Evolutionary conservation across 139 green algal genomes (phyloP), one percentile per base, ranked within the genome.

Genomic region (Picochlorum sp.): DNA sequence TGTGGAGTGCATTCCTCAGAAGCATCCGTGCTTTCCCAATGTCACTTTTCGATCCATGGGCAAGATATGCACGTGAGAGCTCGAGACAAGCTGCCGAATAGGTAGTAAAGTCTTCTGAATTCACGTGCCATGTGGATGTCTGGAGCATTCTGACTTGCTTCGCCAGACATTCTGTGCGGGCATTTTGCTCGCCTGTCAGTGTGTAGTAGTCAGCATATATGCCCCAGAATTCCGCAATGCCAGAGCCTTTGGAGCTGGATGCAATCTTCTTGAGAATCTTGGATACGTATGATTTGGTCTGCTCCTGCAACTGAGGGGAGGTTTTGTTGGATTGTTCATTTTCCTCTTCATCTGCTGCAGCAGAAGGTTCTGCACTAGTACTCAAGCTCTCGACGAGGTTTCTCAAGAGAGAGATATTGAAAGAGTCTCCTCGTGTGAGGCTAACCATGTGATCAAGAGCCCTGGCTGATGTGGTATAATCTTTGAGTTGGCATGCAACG

Each of bases 11-110:
- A 2, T 78, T 75, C 1, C 81, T 60, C 32, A 94, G 67, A 30
- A 90, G 86, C 83, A 94, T 80, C 15, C 86, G 77, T 1, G 79
- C 82, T 6, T 81, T 75, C 9, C 78, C 66, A 30, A 91, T 69
- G 32, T 91, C 82, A 0, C 74, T 73, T 9, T 56, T 28, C 8
- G 44, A 64, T 4, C 30, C 75, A 49, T 7, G 55, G 52, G 20
- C 7, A 4, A 78, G 9, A 58, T 86, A 78, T 11, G 74, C 61
- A 1, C 49, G 1, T 34, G 61, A 68, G 37, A 92, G 71, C 18
- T 52, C 59, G 16, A 71, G 16, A 9, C 72, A 80, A 0, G 86
- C 86, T 2, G 55, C 61, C 0, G 73, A 81, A 66, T 83, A 86
- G n/a, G 73, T 67, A 20, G 45, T 37, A 59, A 86, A 90, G 0